Evolutionary conservation across 768 basidiomycete species (phyloP).

Genomic region (Lentinula detonsa): DNA sequence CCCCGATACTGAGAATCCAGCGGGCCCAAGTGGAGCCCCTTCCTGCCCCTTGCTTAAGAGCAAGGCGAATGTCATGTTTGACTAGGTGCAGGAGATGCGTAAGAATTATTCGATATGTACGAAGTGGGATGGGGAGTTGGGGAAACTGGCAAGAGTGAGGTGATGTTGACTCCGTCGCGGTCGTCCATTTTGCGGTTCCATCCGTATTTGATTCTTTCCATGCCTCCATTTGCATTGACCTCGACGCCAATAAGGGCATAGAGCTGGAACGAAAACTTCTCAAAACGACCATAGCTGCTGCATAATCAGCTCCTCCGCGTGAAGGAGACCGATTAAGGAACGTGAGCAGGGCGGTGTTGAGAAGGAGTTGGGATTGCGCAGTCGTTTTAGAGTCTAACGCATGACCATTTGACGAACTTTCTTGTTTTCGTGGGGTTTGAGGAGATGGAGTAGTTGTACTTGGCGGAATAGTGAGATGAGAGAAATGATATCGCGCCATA

Average conservation of each 20-base stretch:
- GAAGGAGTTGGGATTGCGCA: neutral
- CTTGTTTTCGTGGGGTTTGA: neutral
- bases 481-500: neutral
- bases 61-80: neutral
- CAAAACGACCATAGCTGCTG: neutral
- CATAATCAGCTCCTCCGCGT: neutral
- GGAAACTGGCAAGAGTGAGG: neutral
- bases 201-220: neutral
- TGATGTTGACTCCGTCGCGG: neutral
- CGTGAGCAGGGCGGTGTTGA: neutral
- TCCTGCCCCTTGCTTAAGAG: neutral
- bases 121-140: neutral
- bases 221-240: neutral
- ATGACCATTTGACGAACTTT: neutral
- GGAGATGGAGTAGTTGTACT: neutral
- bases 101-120: neutral
- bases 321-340: neutral
- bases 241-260: neutral
- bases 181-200: neutral
- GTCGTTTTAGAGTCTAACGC: neutral
- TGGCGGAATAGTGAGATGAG: neutral
- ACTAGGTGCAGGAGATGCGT: neutral
- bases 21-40: neutral
- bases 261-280: neutral
- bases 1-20: neutral